Evolutionary conservation across 1,284 basidiomycete genomes (phyloP), one percentile per base, ranked within the genome.

Genomic region (Marasmius fiardii): DNA sequence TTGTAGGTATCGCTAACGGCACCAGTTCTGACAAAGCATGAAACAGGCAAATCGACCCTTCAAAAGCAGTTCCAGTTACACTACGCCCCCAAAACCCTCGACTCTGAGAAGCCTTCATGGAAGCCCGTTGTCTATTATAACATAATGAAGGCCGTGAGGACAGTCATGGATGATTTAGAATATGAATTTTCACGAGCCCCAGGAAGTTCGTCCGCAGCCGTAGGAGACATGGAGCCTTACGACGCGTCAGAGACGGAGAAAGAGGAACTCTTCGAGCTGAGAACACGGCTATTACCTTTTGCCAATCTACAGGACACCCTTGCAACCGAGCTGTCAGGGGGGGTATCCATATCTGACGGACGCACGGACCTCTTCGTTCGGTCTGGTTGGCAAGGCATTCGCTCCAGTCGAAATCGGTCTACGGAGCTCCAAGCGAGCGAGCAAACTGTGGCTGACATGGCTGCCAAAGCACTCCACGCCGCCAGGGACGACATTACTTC

Each of bases 41-140:
- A 16, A n/a, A 45, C 16, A 78, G 88, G 88, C 51, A 91, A 90
- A 68, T 88, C 86, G 0, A 90, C 88, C 1, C 75, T 91, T 7
- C 86, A 87, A 64, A 90, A 90, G 63, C 87, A 92, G 68, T 90
- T 92, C 64, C 89, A 92, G 65, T 76, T 92, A 1, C 85, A 85
- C 69, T 90, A 91, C 63, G 82, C 88, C 2, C 84, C 86, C 6
- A 76, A 82, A 56, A 74, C 82, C 0, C 76, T 92, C 45, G 87
- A 92, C 57, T 69, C 74, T 54, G 86, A 88, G 69, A 82, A 85
- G 20, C 82, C 85, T 0, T 81, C 80, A 16, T 92, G 90, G 89
- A 79, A 82, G 26, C 86, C 88, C 2, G 83, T 90, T 51, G 87
- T 92, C 26, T 89, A 88, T 71, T 85, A 88, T 73, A 91, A 91